These are phyloP conservation scores for Chlorella sorokiniana DNA, from an alignment of 139 green algal species.

Conservation along the genomic window DNA sequence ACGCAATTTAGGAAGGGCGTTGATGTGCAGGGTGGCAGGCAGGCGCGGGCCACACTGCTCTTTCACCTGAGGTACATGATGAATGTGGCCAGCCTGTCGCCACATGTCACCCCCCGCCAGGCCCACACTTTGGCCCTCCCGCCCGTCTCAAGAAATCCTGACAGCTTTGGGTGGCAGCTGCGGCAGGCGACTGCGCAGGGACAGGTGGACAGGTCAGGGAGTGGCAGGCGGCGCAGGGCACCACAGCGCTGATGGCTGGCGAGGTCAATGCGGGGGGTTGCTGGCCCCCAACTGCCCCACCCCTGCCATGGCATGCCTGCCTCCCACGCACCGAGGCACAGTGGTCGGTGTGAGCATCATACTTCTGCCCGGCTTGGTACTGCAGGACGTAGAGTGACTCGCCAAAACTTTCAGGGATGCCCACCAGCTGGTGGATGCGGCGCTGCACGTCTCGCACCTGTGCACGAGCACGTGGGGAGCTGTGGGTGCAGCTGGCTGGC, in stretches of 20 bases:
- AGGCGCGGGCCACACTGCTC: not conserved
- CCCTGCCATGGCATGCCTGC: no score
- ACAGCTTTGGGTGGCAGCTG: conserved; percentile 6
- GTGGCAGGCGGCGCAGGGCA: no score
- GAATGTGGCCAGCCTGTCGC: conserved; percentile 53
- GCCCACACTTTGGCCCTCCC: conserved; percentile 47
- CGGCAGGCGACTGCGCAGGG: not conserved
- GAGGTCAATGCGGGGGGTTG: no score
- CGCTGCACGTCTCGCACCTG: conserved; percentile 40
- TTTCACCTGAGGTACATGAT: conserved; percentile 51
- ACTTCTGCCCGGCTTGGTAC: conserved; percentile 42
- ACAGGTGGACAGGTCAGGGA: no score
- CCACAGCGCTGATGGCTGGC: no score
- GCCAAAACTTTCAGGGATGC: conserved; percentile 48
- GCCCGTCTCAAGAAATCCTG: conserved; percentile 39
- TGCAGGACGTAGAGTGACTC: conserved; percentile 29
- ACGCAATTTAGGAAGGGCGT: not conserved
- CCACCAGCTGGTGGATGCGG: conserved; percentile 34
- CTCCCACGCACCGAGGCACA: conserved; percentile 10
- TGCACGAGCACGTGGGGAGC: not conserved
- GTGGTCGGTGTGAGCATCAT: conserved; percentile 48
- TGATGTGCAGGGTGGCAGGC: not conserved
- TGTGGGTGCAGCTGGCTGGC: no score
- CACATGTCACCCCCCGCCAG: conserved; percentile 36
- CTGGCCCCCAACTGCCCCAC: no score